A percentile compares a stretch with the other conserved stretches of the same genome.
Conservation (phyloP, 768 basidiomycete genomes). For the Dioszegia crocea region DNA sequence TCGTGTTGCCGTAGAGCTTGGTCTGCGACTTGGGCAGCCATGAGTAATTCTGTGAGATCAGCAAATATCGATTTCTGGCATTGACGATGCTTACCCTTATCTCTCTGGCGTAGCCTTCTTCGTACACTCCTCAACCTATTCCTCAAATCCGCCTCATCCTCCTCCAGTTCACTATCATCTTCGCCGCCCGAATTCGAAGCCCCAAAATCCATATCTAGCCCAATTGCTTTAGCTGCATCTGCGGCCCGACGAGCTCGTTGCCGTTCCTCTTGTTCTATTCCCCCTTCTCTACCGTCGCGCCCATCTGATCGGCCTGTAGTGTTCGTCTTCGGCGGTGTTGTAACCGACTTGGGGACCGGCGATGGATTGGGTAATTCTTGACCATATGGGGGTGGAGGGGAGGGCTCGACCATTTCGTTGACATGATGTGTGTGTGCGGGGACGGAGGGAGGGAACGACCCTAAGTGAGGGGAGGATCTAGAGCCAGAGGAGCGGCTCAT, state of each 20-base stretch:
- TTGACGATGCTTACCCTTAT: slow-evolving; percentile 25
- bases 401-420: slow-evolving; percentile 17
- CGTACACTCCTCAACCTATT: slow-evolving; percentile 16
- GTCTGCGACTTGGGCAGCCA: slow-evolving; percentile 39
- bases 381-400: slow-evolving; percentile 42
- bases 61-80: not conserved
- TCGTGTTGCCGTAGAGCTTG: slow-evolving; percentile 31
- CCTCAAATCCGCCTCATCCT: slow-evolving; percentile 20
- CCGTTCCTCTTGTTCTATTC: slow-evolving; percentile 13
- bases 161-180: slow-evolving; percentile 13
- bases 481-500: too few relatives aligned
- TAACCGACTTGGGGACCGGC: not conserved
- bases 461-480: too few relatives aligned
- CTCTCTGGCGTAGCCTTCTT: slow-evolving; percentile 18
- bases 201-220: slow-evolving; percentile 22
- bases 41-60: slow-evolving; percentile 26
- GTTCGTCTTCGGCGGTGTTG: slow-evolving; percentile 8
- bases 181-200: slow-evolving; percentile 5
- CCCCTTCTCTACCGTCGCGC: not conserved
- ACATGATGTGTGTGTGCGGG: not conserved
- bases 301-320: slow-evolving; percentile 5
- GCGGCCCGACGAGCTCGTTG: slow-evolving; percentile 17
- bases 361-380: slow-evolving; percentile 12
- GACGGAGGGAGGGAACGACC: not conserved
- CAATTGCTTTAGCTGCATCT: slow-evolving; percentile 20